Evolutionary conservation across 371 early-diverging fungal genomes (phyloP).

Genomic region (Lichtheimia hyalospora): DNA sequence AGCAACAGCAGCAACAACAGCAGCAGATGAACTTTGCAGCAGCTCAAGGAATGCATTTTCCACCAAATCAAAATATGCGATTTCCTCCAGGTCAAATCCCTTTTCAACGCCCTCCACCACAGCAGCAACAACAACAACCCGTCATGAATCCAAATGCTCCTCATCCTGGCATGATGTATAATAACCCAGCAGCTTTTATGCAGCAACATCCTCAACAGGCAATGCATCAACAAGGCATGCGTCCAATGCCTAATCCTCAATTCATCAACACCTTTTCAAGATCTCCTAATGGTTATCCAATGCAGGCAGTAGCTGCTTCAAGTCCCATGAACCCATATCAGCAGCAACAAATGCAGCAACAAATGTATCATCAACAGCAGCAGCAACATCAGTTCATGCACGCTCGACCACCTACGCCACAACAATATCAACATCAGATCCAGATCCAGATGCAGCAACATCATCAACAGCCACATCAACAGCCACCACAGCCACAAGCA

Average conservation of each 20-base stretch:
- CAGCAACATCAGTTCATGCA: neutral
- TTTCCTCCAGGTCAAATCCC: constrained; percentile 14
- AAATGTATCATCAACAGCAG: neutral
- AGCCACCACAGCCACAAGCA: constrained; percentile 29
- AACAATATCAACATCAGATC: constrained; percentile 8
- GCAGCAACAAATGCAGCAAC: constrained; percentile 10
- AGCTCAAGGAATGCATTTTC: constrained; percentile 11
- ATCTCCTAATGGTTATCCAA: constrained; percentile 19
- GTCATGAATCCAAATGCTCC: constrained; percentile 8
- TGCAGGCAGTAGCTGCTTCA: constrained; percentile 10
- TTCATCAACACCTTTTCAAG: constrained; percentile 21
- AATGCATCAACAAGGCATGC: constrained; percentile 13
- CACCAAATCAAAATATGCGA: constrained; percentile 14
- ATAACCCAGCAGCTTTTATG: constrained; percentile 22
- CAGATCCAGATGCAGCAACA: constrained; percentile 11
- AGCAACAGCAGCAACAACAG: constrained; percentile 20
- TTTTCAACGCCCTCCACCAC: constrained; percentile 12
- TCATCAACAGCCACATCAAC: constrained; percentile 15
- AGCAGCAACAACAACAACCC: constrained; percentile 7
- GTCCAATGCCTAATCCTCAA: constrained; percentile 22
- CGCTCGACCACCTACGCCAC: constrained; percentile 1
- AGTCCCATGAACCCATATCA: constrained; percentile 6
- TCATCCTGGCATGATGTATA: constrained; percentile 27
- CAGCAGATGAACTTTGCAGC: constrained; percentile 16
- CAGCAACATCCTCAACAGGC: constrained; percentile 12